phyloP scores from a whole-genome alignment of 176 grass and related monocot species.

The Bolboschoenus planiculmis region DNA sequence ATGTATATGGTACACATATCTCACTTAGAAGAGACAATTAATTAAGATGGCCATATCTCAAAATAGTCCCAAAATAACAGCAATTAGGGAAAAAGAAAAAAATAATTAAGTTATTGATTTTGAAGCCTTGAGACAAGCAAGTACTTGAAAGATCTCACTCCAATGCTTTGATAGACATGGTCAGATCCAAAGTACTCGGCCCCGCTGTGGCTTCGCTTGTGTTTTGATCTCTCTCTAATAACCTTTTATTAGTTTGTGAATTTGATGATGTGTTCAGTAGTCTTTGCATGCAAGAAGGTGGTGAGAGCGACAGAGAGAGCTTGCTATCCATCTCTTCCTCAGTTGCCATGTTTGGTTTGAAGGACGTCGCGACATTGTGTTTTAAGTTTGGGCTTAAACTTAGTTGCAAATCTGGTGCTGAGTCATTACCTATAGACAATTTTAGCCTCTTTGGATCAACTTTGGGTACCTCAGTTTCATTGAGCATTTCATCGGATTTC shows the following conservation, averaged over 20 bases:
- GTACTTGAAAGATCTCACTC: slow-evolving; percentile 99
- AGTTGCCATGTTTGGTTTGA: slow-evolving; percentile 21
- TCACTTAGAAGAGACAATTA: slow-evolving; percentile 9
- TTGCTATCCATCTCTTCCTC: slow-evolving; percentile 35
- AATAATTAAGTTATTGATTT: slow-evolving; percentile 28
- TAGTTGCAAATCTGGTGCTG: slow-evolving; percentile 47
- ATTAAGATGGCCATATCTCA: slow-evolving; percentile 10
- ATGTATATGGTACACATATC: neutral
- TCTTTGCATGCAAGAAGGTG: slow-evolving; percentile 28
- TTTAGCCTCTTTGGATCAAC: slow-evolving; percentile 26
- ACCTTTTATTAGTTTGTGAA: neutral
- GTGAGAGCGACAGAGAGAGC: slow-evolving; percentile 61
- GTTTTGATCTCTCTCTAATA: slow-evolving; percentile 35
- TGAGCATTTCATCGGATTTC: neutral
- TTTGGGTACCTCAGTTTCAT: slow-evolving; percentile 1
- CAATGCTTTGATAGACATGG: slow-evolving; percentile 99
- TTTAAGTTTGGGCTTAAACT: slow-evolving; percentile 39
- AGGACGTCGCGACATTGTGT: neutral
- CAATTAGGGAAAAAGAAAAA: slow-evolving; percentile 17
- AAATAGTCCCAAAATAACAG: neutral
- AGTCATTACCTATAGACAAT: slow-evolving; percentile 13
- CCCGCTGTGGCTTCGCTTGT: slow-evolving; percentile 53
- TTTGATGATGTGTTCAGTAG: neutral
- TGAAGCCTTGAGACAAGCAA: slow-evolving; percentile 50
- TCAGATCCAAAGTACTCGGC: slow-evolving; percentile 99